Conservation (phyloP, 139 green algal species). For the Asterochloris sp. region DNA sequence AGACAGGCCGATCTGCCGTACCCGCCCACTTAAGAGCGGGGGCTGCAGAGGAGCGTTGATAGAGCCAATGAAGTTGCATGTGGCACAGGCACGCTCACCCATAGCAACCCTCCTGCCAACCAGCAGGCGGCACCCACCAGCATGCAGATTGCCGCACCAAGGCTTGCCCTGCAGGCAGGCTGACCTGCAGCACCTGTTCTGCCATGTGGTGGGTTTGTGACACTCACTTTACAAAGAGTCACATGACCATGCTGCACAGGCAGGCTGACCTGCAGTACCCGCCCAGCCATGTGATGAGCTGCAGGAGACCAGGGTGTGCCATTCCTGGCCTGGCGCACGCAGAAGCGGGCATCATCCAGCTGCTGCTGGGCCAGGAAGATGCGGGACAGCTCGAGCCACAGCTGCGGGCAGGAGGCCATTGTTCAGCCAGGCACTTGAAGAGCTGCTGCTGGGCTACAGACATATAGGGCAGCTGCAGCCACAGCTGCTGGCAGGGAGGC, state of each 20-base stretch:
- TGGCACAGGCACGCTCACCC: neutral
- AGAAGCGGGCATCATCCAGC: constrained; percentile 2
- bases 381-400: constrained; percentile 18
- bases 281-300: constrained; percentile 14
- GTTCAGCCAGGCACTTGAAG: neutral
- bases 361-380: constrained; percentile 16
- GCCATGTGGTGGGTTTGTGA: neutral
- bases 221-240: neutral
- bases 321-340: constrained; percentile 13
- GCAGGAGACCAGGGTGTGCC: neutral
- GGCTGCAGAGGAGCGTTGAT: neutral
- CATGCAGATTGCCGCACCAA: neutral
- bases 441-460: neutral
- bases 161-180: neutral
- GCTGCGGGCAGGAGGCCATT: neutral
- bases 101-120: neutral
- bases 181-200: neutral
- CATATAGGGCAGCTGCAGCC: neutral
- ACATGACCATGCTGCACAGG: neutral
- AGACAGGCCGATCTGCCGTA: neutral
- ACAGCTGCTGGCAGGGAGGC: neutral
- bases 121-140: neutral
- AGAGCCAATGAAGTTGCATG: neutral
- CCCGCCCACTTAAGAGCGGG: no score
- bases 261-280: neutral